A percentile compares a stretch with the other conserved stretches of the same genome.
phyloP scores from a whole-genome alignment of 495 filamentous ascomycete species.

The Penicillium maclennaniae region DNA sequence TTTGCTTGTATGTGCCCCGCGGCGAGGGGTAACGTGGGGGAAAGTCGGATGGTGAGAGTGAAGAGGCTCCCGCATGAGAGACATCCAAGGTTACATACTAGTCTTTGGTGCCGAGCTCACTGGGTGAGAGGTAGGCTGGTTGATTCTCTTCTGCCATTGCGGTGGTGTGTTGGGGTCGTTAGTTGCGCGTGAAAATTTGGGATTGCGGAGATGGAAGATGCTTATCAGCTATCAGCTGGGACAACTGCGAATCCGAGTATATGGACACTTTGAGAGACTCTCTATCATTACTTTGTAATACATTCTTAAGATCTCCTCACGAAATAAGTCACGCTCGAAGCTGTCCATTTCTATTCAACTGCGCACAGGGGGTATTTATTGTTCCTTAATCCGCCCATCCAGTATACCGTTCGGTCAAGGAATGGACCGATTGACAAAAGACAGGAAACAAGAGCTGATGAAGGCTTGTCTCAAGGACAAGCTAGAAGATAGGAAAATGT shows the following conservation, averaged over 20 bases:
- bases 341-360: constrained; percentile 24
- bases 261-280: background rate
- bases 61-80: background rate
- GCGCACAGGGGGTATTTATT: constrained; percentile 28
- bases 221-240: constrained; percentile 15
- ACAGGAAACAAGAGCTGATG: constrained; percentile 21
- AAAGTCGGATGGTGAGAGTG: background rate
- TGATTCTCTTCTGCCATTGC: constrained; percentile 28
- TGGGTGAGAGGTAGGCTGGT: constrained; percentile 46
- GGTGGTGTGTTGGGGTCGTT: constrained; percentile 4
- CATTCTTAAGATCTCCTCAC: background rate
- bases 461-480: constrained; percentile 16
- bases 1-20: constrained; percentile 1
- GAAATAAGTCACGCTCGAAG: constrained; percentile 4
- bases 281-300: background rate
- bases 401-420: constrained; percentile 2
- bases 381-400: constrained; percentile 13
- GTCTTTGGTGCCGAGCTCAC: constrained; percentile 52
- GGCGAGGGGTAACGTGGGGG: constrained; percentile 23
- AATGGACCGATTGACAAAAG: constrained; percentile 16
- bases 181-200: constrained; percentile 18
- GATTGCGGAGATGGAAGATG: constrained; percentile 4
- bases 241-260: background rate
- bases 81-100: constrained; percentile 39
- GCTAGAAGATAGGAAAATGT: constrained; percentile 5